Evolutionary conservation across 2,329 filamentous ascomycete genomes (phyloP).

Genomic region (Proliferodiscus dingleyae): DNA sequence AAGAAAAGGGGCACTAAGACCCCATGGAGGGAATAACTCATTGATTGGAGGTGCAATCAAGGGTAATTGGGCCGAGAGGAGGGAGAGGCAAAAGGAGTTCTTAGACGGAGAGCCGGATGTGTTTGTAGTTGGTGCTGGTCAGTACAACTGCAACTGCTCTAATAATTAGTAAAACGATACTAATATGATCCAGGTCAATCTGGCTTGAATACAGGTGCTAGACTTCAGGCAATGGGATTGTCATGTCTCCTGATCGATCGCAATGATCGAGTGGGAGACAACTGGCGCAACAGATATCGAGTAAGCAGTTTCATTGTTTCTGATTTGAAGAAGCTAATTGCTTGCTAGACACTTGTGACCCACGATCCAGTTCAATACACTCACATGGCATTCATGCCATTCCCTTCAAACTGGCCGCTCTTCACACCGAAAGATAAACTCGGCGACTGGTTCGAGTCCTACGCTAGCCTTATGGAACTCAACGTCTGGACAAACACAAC

Average conservation of each 20-base stretch:
- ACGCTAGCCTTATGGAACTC: conserved; percentile 60
- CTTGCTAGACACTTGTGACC: conserved; percentile 50
- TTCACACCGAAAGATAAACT: conserved; percentile 71
- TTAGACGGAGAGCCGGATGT: conserved; percentile 50
- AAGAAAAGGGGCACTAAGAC: conserved; percentile 31
- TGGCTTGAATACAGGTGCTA: conserved; percentile 52
- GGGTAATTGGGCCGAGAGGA: conserved; percentile 54
- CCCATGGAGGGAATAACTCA: conserved; percentile 41
- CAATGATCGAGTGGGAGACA: conserved; percentile 55
- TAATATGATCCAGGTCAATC: conserved; percentile 43
- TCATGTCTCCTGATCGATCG: conserved; percentile 53
- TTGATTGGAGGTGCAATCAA: conserved; percentile 25
- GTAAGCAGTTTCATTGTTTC: not conserved
- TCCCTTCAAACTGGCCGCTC: conserved; percentile 61
- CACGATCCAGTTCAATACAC: conserved; percentile 59
- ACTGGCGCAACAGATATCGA: conserved; percentile 58
- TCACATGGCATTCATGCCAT: conserved; percentile 59
- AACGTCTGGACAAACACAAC: conserved; percentile 59
- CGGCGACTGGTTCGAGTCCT: conserved; percentile 63
- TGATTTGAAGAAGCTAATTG: not conserved
- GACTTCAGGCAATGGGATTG: conserved; percentile 55
- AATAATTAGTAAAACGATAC: not conserved
- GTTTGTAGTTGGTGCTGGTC: conserved; percentile 48
- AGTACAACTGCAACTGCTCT: not conserved
- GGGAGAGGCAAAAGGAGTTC: conserved; percentile 39